A percentile compares a stretch with the other conserved stretches of the same genome.
These are phyloP conservation scores for Skeletonema costatum DNA, from an alignment of 108 stramenopile species.

Conservation along the genomic window DNA sequence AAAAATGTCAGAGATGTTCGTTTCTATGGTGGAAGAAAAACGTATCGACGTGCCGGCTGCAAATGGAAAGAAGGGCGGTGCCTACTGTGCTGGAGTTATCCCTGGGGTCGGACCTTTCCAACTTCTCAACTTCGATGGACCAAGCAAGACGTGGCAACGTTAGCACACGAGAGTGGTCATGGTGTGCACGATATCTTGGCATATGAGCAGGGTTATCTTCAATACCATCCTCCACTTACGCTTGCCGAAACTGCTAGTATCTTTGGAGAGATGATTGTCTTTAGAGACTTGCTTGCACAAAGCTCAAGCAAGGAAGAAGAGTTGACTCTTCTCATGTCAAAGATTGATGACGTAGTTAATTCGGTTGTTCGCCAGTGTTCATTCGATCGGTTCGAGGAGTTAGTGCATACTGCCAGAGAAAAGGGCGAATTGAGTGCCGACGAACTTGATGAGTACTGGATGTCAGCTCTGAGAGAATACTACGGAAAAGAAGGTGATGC, in stretches of 20 bases:
- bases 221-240: constrained; percentile 55
- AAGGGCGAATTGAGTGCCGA: constrained; percentile 47
- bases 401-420: constrained; percentile 45
- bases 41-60: constrained; percentile 52
- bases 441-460: constrained; percentile 49
- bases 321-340: constrained; percentile 49
- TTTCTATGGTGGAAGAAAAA: constrained; percentile 48
- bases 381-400: constrained; percentile 55
- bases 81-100: constrained; percentile 51
- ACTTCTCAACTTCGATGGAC: constrained; percentile 54
- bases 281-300: constrained; percentile 41
- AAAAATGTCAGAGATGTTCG: constrained; percentile 43
- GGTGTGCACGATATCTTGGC: constrained; percentile 50
- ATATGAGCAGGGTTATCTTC: constrained; percentile 47
- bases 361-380: constrained; percentile 54
- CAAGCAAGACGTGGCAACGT: constrained; percentile 48
- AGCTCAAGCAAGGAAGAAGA: constrained; percentile 35
- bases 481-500: constrained; percentile 46
- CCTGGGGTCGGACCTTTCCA: constrained; percentile 55
- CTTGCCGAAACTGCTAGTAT: constrained; percentile 52
- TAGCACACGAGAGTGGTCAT: constrained; percentile 55
- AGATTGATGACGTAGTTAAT: constrained; percentile 54
- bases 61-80: constrained; percentile 53
- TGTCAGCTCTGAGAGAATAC: constrained; percentile 46
- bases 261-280: constrained; percentile 61